These are phyloP conservation scores for Trichocomaceae sp. DNA, from an alignment of 2,329 filamentous ascomycete genomes.

Conservation along the genomic window DNA sequence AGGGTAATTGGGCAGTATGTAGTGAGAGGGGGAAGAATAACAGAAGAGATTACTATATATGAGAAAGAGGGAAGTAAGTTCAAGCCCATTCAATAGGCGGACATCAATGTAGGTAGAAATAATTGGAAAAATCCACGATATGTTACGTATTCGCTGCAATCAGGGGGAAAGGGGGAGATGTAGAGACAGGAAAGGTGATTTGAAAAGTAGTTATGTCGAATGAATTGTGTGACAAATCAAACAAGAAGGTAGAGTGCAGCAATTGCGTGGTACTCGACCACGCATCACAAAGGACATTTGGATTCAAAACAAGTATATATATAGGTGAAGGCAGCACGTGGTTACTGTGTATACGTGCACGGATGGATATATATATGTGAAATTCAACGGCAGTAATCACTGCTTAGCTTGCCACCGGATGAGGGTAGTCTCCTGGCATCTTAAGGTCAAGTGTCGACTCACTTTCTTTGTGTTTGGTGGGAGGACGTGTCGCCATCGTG, in stretches of 20 bases:
- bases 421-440: conserved; percentile 33
- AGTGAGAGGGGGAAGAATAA: neutral
- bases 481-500: conserved; percentile 11
- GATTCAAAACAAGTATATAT: neutral
- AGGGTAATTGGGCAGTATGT: neutral
- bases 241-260: neutral
- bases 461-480: conserved; percentile 23
- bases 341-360: neutral
- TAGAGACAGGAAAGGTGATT: neutral
- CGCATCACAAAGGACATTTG: neutral
- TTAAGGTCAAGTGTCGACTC: conserved; percentile 27
- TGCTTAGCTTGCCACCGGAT: conserved; percentile 4
- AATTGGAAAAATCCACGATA: neutral
- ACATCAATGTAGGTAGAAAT: neutral
- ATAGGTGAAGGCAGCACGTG: neutral
- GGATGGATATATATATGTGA: neutral
- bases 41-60: neutral
- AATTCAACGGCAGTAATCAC: neutral
- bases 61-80: neutral
- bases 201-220: neutral
- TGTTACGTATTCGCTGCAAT: neutral
- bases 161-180: neutral
- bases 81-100: neutral
- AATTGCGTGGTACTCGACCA: neutral
- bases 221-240: neutral